These are phyloP conservation scores for Trichocomaceae sp. DNA, from an alignment of 2,329 filamentous ascomycete genomes.

Conservation along the genomic window DNA sequence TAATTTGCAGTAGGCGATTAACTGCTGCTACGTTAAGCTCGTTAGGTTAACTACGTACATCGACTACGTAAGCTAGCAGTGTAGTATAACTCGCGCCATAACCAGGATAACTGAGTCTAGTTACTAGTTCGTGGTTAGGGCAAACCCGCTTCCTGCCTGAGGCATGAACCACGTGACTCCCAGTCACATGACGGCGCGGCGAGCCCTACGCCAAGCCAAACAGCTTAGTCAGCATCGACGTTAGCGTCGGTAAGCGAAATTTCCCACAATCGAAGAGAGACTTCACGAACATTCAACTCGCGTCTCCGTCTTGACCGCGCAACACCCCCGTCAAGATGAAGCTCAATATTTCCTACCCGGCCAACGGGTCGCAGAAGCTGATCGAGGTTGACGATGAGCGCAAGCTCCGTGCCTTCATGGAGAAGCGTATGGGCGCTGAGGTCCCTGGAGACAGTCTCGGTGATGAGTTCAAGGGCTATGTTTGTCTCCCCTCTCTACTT, in stretches of 20 bases:
- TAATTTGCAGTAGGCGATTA: no score
- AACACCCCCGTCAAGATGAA: conserved; percentile 61
- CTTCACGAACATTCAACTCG: conserved; percentile 29
- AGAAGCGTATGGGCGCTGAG: conserved; percentile 73
- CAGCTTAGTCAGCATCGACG: conserved; percentile 20
- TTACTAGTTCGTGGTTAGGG: no score
- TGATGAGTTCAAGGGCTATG: conserved; percentile 99
- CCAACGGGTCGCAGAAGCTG: conserved; percentile 99
- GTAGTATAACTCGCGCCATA: no score
- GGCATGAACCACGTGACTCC: conserved; percentile 6
- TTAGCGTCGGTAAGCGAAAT: conserved; percentile 13
- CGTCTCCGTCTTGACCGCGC: conserved; percentile 44
- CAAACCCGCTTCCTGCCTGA: neutral
- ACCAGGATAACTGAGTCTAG: no score
- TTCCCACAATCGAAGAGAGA: conserved; percentile 15
- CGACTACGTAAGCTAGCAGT: no score
- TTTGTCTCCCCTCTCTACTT: conserved; percentile 8
- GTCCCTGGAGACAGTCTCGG: conserved; percentile 90
- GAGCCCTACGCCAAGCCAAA: conserved; percentile 21
- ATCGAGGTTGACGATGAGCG: conserved; percentile 99
- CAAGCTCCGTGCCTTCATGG: conserved; percentile 98
- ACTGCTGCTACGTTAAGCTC: no score
- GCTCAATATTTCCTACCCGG: conserved; percentile 80
- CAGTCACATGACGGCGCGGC: conserved; percentile 16
- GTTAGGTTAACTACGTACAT: no score